These are phyloP conservation scores for Populus davidiana DNA, from an alignment of 345 rosid species.

Conservation along the genomic window DNA sequence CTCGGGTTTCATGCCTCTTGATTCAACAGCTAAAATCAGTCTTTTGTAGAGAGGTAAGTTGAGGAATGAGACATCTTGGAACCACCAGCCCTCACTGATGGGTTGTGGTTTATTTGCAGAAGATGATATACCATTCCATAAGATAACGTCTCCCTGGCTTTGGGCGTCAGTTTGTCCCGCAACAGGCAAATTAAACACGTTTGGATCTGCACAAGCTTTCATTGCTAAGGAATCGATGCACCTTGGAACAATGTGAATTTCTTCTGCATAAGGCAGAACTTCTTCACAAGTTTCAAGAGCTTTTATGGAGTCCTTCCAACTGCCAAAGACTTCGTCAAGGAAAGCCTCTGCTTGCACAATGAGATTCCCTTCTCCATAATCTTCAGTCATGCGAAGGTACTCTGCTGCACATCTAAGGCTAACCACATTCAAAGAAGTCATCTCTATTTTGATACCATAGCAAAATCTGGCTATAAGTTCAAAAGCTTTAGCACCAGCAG, in stretches of 20 bases:
- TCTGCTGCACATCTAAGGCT: constrained; percentile 83
- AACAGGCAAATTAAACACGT: constrained; percentile 54
- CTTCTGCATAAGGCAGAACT: constrained; percentile 63
- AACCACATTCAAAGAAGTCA: constrained; percentile 56
- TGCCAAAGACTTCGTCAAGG: constrained; percentile 50
- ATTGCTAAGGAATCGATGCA: constrained; percentile 72
- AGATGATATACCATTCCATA: constrained; percentile 76
- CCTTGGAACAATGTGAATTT: constrained; percentile 64
- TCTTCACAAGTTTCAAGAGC: constrained; percentile 73
- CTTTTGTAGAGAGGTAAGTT: constrained; percentile 49
- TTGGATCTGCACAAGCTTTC: constrained; percentile 65
- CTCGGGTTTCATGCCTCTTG: constrained; percentile 57
- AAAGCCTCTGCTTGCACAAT: constrained; percentile 60
- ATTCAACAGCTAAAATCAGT: constrained; percentile 55
- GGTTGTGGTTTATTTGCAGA: constrained; percentile 27
- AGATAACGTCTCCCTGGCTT: constrained; percentile 31
- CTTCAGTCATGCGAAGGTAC: constrained; percentile 79
- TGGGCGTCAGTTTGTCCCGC: constrained; percentile 23
- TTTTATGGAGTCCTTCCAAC: constrained; percentile 66
- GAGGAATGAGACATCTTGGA: constrained; percentile 62
- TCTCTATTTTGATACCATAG: constrained; percentile 68
- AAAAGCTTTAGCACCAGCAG: constrained; percentile 76
- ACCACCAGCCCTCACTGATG: constrained; percentile 76
- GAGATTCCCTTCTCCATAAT: constrained; percentile 69
- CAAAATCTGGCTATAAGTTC: constrained; percentile 75